Conservation (phyloP, 148 eudicot species). For the Cornus kousa region DNA sequence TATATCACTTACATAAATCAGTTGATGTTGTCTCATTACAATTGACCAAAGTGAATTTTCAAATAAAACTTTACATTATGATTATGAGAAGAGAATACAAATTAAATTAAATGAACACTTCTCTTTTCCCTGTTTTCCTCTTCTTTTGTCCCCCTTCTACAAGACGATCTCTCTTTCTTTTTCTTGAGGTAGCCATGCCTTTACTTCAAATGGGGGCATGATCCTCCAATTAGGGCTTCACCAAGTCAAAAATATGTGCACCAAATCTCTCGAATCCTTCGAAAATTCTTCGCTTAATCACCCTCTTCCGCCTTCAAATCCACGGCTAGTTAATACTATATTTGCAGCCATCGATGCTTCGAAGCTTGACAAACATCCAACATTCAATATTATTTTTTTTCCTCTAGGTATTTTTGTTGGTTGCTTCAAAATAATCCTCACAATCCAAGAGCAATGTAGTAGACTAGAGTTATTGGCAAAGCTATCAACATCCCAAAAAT, state of each 20-base stretch:
- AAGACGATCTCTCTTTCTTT: not conserved
- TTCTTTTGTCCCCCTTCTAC: conserved; percentile 2
- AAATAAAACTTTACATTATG: not conserved
- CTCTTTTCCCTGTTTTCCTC: conserved; percentile 4
- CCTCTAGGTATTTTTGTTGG: not conserved
- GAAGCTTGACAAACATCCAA: not conserved
- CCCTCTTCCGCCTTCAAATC: not conserved
- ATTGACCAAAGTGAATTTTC: not conserved
- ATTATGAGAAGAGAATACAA: not conserved
- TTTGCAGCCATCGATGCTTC: not conserved
- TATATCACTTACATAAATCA: too few species aligned
- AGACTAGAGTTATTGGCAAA: conserved; percentile 76
- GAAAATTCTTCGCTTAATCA: not conserved
- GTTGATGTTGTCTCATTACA: not conserved
- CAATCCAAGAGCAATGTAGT: conserved; percentile 80
- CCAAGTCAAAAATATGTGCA: conserved; percentile 10
- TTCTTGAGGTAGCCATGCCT: not conserved
- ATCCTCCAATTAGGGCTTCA: conserved; percentile 27
- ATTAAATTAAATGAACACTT: conserved; percentile 8
- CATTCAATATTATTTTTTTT: not conserved
- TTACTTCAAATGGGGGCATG: conserved; percentile 9
- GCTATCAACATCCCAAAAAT: conserved; percentile 97
- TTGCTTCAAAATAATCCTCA: conserved; percentile 14
- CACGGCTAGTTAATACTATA: not conserved
- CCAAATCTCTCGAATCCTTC: conserved; percentile 14